Conservation (phyloP, 2,329 filamentous ascomycete genomes). For the Dothideomycetidae sp. region DNA sequence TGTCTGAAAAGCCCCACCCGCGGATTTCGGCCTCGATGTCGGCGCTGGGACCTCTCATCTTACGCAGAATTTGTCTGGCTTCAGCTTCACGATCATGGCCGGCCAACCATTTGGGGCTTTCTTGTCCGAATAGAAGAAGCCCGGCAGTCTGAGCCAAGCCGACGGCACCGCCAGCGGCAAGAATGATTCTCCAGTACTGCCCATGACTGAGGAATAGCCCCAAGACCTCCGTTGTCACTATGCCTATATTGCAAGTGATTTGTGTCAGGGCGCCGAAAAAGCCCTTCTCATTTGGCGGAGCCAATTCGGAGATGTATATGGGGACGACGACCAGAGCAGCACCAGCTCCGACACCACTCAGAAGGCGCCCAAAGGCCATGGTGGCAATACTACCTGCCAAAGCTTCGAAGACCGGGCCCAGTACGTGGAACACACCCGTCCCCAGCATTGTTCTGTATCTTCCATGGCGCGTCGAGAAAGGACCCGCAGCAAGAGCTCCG, state of each 20-base stretch:
- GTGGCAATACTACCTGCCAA: conserved; percentile 51
- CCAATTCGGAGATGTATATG: conserved; percentile 85
- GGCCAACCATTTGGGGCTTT: conserved; percentile 80
- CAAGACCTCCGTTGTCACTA: conserved; percentile 66
- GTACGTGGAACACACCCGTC: conserved; percentile 61
- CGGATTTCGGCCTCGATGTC: conserved; percentile 62
- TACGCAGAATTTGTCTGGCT: conserved; percentile 56
- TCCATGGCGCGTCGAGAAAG: conserved; percentile 62
- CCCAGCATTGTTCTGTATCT: conserved; percentile 61
- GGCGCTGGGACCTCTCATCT: conserved; percentile 54
- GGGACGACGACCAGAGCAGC: conserved; percentile 86
- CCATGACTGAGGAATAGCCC: conserved; percentile 78
- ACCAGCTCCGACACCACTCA: conserved; percentile 74
- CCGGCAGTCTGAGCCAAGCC: conserved; percentile 53
- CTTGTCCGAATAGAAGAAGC: conserved; percentile 56
- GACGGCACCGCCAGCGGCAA: conserved; percentile 57
- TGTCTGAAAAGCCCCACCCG: conserved; percentile 26
- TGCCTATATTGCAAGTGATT: conserved; percentile 78
- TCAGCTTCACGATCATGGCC: conserved; percentile 44
- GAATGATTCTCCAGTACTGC: conserved; percentile 67
- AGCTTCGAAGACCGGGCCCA: conserved; percentile 65
- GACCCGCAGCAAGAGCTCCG: conserved; percentile 68
- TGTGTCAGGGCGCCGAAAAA: conserved; percentile 78
- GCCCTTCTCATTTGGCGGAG: conserved; percentile 46
- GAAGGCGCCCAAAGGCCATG: conserved; percentile 58